Base-by-base conservation (phyloP, 139 green algal species). In the Spirogloea muscicola region DNA sequence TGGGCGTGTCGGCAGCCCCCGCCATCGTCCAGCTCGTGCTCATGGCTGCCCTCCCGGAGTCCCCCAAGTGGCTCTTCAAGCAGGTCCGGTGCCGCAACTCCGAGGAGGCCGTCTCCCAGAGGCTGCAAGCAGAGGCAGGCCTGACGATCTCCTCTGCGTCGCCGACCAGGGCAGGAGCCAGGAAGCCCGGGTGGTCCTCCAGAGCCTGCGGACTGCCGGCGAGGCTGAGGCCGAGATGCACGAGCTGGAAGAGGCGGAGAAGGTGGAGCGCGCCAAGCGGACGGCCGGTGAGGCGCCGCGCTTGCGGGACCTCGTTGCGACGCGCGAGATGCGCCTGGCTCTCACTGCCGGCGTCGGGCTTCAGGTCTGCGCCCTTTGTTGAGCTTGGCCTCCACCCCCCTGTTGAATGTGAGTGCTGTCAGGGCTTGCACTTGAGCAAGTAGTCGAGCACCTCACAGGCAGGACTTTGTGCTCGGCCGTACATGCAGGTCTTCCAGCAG, bases 401-500 rank as follows among this genome's bases (percentile, higher is more conserved):
- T n/a, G n/a, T n/a, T n/a, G n/a, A n/a, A n/a, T n/a, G n/a, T n/a
- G n/a, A n/a, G n/a, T n/a, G n/a, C n/a, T n/a, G n/a, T n/a, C n/a
- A n/a, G n/a, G n/a, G n/a, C n/a, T n/a, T n/a, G n/a, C n/a, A n/a
- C n/a, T n/a, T n/a, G n/a, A n/a, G n/a, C n/a, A n/a, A n/a, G n/a
- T n/a, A n/a, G n/a, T n/a, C n/a, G n/a, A n/a, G n/a, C n/a, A n/a
- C n/a, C n/a, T n/a, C n/a, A n/a, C n/a, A n/a, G n/a, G n/a, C n/a
- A n/a, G n/a, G 43, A 51, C 43, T 51, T 10, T 10, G 43, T 25
- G 43, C 43, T 10, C 43, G 43, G 10, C 10, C 43, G 43, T 13
- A 21, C 62, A 51, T 60, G 5, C 88, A 92, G 64, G 74, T 90
- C 0, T 70, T 92, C 48, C 88, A 93, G 79, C 88, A 93, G 70